Percentiles rank a stretch among this genome's conserved stretches.
These are phyloP conservation scores for Saposhnikovia divaricata DNA, from an alignment of 129 eudicot species.

Conservation along the genomic window DNA sequence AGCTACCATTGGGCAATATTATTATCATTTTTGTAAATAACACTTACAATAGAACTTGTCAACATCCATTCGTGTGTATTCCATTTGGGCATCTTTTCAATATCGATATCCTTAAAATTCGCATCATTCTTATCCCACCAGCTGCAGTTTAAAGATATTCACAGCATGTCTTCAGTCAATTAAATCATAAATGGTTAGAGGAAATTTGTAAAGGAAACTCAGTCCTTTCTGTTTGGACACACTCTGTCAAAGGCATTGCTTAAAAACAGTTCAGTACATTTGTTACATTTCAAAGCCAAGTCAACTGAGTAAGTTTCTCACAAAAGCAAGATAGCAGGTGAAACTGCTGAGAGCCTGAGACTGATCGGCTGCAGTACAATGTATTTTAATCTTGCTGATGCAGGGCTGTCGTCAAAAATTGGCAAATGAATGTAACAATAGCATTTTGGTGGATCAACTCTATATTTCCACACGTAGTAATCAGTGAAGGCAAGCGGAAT, in stretches of 20 bases:
- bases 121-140: neutral
- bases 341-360: conserved; percentile 42
- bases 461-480: too few species aligned
- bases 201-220: too few species aligned
- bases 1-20: too few species aligned
- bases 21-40: too few species aligned
- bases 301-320: conserved; percentile 89
- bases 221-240: neutral
- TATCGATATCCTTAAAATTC: neutral
- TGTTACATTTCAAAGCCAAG: conserved; percentile 42
- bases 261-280: neutral
- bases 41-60: too few species aligned
- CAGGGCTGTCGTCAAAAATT: conserved; percentile 76
- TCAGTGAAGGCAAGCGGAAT: too few species aligned
- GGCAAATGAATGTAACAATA: conserved; percentile 73
- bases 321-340: conserved; percentile 69
- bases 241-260: neutral
- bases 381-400: conserved; percentile 78
- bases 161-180: too few species aligned
- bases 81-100: too few species aligned
- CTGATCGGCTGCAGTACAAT: conserved; percentile 81
- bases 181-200: neutral
- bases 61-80: too few species aligned
- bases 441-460: conserved; percentile 53
- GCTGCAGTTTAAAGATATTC: neutral